A percentile compares a stretch with the other conserved stretches of the same genome.
phyloP scores from a whole-genome alignment of 495 filamentous ascomycete genomes.

The Clohesyomyces aquaticus region DNA sequence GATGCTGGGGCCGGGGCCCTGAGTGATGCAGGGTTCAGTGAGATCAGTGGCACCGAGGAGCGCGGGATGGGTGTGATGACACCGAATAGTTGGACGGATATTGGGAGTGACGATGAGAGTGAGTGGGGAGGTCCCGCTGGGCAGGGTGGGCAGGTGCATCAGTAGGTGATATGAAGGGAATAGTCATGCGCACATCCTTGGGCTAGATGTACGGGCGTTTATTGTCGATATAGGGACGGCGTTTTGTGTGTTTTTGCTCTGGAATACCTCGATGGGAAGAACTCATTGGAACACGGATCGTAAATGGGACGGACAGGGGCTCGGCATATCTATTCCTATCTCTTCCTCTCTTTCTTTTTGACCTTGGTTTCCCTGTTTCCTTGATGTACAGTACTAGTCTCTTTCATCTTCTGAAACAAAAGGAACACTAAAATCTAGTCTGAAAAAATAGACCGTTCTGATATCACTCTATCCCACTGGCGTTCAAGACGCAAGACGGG shows the following conservation, averaged over 20 bases:
- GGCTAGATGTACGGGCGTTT: too few species aligned
- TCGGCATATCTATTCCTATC: too few species aligned
- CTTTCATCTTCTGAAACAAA: too few species aligned
- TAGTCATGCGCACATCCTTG: not conserved
- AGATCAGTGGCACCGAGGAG: slow-evolving; percentile 14
- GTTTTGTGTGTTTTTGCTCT: not conserved
- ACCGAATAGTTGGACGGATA: slow-evolving; percentile 41
- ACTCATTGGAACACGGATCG: not conserved
- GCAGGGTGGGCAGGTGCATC: slow-evolving; percentile 18
- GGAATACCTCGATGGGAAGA: not conserved
- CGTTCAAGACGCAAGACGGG: too few species aligned
- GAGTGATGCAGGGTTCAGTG: slow-evolving; percentile 31
- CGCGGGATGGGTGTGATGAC: slow-evolving; percentile 27
- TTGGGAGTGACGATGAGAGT: slow-evolving; percentile 41
- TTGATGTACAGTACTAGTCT: too few species aligned
- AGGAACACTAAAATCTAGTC: too few species aligned
- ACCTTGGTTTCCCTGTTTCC: too few species aligned
- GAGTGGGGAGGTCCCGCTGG: slow-evolving; percentile 30
- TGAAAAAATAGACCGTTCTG: too few species aligned
- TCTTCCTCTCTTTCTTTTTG: too few species aligned
- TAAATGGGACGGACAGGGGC: not conserved
- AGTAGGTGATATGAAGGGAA: slow-evolving; percentile 1
- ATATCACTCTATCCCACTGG: too few species aligned
- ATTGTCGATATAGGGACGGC: not conserved
- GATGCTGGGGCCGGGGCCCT: slow-evolving; percentile 35